Conservation (phyloP, 768 basidiomycete genomes). For the Trametopsis cervina region DNA sequence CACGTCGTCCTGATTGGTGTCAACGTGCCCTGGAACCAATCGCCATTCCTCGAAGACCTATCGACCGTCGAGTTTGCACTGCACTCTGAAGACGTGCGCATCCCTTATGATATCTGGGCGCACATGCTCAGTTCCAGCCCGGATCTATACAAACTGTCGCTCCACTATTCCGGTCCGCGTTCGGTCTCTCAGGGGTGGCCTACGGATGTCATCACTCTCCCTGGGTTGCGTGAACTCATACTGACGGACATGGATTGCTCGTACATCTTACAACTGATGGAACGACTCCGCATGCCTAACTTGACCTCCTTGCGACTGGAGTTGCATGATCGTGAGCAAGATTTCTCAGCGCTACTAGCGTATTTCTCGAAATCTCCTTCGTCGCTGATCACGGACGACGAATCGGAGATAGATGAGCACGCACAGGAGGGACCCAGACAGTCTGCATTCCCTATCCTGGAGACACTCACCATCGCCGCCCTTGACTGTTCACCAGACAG, state of each 20-base stretch:
- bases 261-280: conserved; percentile 41
- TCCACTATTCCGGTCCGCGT: conserved; percentile 56
- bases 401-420: conserved; percentile 10
- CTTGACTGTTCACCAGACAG: conserved; percentile 17
- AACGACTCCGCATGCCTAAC: conserved; percentile 38
- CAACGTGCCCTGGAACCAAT: conserved; percentile 56
- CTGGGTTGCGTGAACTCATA: conserved; percentile 36
- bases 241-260: conserved; percentile 52
- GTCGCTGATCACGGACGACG: conserved; percentile 4
- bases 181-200: conserved; percentile 24
- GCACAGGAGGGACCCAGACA: background rate
- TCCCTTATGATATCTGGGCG: conserved; percentile 47
- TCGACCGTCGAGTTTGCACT: conserved; percentile 51
- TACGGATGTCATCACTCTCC: conserved; percentile 26
- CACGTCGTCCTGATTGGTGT: conserved; percentile 60
- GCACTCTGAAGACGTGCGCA: conserved; percentile 52
- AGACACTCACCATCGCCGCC: conserved; percentile 19
- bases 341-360: conserved; percentile 40
- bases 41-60: conserved; percentile 44
- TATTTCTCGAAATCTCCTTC: conserved; percentile 14
- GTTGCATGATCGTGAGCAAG: conserved; percentile 33
- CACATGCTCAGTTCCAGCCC: conserved; percentile 46
- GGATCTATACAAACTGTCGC: conserved; percentile 36
- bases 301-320: conserved; percentile 40
- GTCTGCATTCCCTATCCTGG: conserved; percentile 21